Evolutionary conservation across 2,329 filamentous ascomycete genomes (phyloP).

Genomic region (Claviceps maximensis): DNA sequence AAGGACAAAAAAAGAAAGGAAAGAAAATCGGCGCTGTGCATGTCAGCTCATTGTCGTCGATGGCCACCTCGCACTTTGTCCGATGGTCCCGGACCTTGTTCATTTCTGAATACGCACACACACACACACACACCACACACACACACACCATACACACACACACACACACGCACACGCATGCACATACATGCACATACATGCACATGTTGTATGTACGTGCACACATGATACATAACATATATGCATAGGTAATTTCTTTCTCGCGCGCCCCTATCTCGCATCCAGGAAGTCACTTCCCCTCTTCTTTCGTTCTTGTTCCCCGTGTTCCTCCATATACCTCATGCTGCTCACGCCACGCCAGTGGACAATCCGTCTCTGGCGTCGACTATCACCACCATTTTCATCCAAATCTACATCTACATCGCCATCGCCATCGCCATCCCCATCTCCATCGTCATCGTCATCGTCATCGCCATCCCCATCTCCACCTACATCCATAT

Average conservation of each 20-base stretch:
- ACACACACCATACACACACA: background rate
- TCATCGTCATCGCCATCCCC: background rate
- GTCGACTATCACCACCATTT: background rate
- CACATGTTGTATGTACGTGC: too few species aligned
- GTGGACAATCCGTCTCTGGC: constrained; percentile 7
- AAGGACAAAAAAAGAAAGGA: too few species aligned
- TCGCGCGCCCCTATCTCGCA: too few species aligned
- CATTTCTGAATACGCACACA: too few species aligned
- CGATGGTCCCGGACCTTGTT: background rate
- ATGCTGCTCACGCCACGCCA: constrained; percentile 2
- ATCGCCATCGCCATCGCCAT: too few species aligned
- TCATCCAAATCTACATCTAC: too few species aligned
- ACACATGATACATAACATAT: too few species aligned
- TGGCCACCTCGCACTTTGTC: background rate
- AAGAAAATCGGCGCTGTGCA: background rate
- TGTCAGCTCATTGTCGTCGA: background rate
- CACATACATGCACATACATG: too few species aligned
- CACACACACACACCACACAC: background rate
- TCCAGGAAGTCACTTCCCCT: too few species aligned
- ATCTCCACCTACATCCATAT: too few species aligned
- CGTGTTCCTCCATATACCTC: background rate
- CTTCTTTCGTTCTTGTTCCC: background rate
- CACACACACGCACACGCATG: too few species aligned
- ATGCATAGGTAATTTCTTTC: too few species aligned
- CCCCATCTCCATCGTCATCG: background rate